phyloP scores from a whole-genome alignment of 495 filamentous ascomycete species.

The Xylaria castorea region DNA sequence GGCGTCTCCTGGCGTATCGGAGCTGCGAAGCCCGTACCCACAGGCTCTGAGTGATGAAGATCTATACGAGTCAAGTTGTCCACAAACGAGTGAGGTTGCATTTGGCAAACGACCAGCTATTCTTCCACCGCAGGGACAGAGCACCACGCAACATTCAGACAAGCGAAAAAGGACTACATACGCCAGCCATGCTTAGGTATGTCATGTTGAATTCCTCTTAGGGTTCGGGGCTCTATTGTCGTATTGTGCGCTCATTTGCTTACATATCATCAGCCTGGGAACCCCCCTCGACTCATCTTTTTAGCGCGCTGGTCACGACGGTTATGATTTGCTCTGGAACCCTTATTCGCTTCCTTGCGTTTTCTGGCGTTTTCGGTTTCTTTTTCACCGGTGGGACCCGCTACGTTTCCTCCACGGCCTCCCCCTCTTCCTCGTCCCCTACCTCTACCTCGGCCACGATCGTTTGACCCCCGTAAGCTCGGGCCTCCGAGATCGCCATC shows the following conservation, averaged over 20 bases:
- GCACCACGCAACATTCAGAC: conserved; percentile 21
- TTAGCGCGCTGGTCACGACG: conserved; percentile 74
- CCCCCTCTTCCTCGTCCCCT: conserved; percentile 60
- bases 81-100: conserved; percentile 24
- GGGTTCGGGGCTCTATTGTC: neutral
- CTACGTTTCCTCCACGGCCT: conserved; percentile 61
- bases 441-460: conserved; percentile 56
- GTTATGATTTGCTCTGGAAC: conserved; percentile 67
- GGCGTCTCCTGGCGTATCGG: conserved; percentile 31
- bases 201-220: neutral
- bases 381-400: conserved; percentile 64
- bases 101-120: conserved; percentile 34
- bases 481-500: conserved; percentile 42
- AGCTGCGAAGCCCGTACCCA: conserved; percentile 39
- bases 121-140: conserved; percentile 23
- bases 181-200: neutral
- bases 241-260: neutral
- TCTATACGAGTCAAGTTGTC: conserved; percentile 35
- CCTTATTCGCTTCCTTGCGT: conserved; percentile 71
- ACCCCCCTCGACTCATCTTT: conserved; percentile 74
- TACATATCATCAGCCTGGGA: conserved; percentile 53
- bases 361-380: conserved; percentile 64
- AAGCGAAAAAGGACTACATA: conserved; percentile 35
- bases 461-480: conserved; percentile 39
- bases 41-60: conserved; percentile 37